A percentile compares a stretch with the other conserved stretches of the same genome.
These are phyloP conservation scores for Fagopyrum esculentum DNA, from an alignment of 148 eudicot species.

Conservation along the genomic window DNA sequence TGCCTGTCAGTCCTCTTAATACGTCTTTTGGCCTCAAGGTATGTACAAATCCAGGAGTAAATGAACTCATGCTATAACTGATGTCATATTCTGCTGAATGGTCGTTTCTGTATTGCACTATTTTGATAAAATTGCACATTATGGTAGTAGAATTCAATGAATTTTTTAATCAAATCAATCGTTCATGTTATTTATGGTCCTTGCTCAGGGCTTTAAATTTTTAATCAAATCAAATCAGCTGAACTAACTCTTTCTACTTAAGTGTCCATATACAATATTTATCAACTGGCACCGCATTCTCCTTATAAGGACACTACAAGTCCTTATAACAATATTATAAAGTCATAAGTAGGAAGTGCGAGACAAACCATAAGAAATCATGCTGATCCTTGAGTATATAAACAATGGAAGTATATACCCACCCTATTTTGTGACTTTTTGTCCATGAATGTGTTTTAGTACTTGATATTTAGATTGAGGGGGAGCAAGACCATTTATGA, in stretches of 20 bases:
- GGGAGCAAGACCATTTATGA: too few relatives aligned
- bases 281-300: background rate
- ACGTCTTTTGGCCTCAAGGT: constrained; percentile 80
- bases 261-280: background rate
- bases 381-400: background rate
- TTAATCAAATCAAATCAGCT: background rate
- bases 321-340: too few relatives aligned
- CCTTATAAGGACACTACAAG: background rate
- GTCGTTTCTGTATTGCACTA: background rate
- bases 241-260: background rate
- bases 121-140: background rate
- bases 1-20: constrained; percentile 54
- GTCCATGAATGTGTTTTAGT: background rate
- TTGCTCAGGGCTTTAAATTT: background rate
- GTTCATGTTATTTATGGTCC: background rate
- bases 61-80: constrained; percentile 1
- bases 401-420: background rate
- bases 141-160: background rate
- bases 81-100: background rate
- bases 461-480: background rate
- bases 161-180: background rate
- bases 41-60: constrained; percentile 7
- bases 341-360: too few relatives aligned
- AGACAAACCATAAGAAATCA: background rate
- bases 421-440: background rate